Conservation (phyloP, 306 rosid genomes). For the Corylus heterophylla region DNA sequence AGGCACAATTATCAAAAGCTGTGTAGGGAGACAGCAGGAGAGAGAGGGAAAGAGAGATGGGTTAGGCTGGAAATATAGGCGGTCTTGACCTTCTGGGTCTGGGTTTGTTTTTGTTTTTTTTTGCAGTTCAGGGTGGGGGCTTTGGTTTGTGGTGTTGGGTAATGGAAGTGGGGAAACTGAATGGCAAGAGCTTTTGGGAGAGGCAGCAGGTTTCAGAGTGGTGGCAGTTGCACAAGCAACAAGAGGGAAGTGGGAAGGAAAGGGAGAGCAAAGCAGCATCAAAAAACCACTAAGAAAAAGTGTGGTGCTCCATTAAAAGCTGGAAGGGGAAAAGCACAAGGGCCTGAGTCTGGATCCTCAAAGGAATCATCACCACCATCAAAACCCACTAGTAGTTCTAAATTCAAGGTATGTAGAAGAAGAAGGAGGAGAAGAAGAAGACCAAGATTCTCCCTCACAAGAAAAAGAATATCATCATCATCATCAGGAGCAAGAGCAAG, state of each 20-base stretch:
- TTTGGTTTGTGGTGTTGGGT: conserved; percentile 27
- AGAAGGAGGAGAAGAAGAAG: conserved; percentile 24
- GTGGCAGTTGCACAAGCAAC: conserved; percentile 44
- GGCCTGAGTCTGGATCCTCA: conserved; percentile 88
- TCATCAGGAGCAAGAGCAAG: not conserved
- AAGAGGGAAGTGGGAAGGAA: conserved; percentile 23
- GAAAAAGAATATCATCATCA: conserved; percentile 19
- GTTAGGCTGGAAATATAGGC: conserved; percentile 51
- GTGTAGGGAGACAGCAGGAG: conserved; percentile 4
- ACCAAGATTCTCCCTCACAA: conserved; percentile 28
- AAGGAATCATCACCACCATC: conserved; percentile 36
- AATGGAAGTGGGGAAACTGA: conserved; percentile 69
- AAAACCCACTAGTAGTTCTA: conserved; percentile 19
- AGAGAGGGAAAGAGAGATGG: conserved; percentile 43
- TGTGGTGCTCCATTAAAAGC: conserved; percentile 46
- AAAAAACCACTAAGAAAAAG: conserved; percentile 25
- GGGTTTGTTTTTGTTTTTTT: conserved; percentile 13
- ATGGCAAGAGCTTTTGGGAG: conserved; percentile 68
- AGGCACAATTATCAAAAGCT: conserved; percentile 33
- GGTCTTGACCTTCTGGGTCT: conserved; percentile 26
- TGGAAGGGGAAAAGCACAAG: conserved; percentile 61
- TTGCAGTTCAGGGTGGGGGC: not conserved
- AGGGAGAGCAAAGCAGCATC: conserved; percentile 28
- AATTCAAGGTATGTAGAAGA: conserved; percentile 37
- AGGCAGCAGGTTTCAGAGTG: conserved; percentile 37